A percentile compares a stretch with the other conserved stretches of the same genome.
phyloP scores from a whole-genome alignment of 2,329 filamentous ascomycete genomes.

The Aspergillus viridinutans region DNA sequence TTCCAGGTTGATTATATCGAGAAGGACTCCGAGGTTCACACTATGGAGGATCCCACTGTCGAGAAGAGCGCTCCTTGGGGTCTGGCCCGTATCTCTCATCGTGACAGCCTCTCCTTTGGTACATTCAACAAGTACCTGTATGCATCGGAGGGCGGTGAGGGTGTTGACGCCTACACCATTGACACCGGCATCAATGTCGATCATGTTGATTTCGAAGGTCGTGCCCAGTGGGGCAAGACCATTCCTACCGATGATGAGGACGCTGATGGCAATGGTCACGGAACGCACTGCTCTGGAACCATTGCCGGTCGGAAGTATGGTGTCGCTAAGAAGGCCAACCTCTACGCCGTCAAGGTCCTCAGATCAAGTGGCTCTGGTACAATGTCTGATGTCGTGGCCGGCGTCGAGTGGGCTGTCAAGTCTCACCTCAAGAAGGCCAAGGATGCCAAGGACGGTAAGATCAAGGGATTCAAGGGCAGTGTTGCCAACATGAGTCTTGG shows the following conservation, averaged over 20 bases:
- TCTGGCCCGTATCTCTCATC: slow-evolving; percentile 95
- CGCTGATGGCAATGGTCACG: slow-evolving; percentile 93
- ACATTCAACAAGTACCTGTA: slow-evolving; percentile 99
- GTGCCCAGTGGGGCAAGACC: slow-evolving; percentile 95
- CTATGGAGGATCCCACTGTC: slow-evolving; percentile 59
- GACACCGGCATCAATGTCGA: slow-evolving; percentile 93
- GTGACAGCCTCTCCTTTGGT: slow-evolving; percentile 77
- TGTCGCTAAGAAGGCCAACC: slow-evolving; percentile 96
- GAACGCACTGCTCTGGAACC: slow-evolving; percentile 98
- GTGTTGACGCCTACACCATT: slow-evolving; percentile 97
- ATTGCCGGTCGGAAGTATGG: slow-evolving; percentile 98
- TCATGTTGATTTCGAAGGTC: slow-evolving; percentile 96
- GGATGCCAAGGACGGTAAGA: slow-evolving; percentile 78
- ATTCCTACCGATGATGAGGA: slow-evolving; percentile 82
- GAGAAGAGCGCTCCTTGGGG: slow-evolving; percentile 99
- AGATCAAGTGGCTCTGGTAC: slow-evolving; percentile 94
- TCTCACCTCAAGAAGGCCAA: slow-evolving; percentile 72
- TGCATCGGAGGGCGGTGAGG: slow-evolving; percentile 82
- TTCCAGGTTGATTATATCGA: slow-evolving; percentile 90
- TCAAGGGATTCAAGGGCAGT: slow-evolving; percentile 97
- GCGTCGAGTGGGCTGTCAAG: slow-evolving; percentile 89
- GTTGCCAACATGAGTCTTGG: slow-evolving; percentile 99
- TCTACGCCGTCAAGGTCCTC: slow-evolving; percentile 98
- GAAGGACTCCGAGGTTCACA: slow-evolving; percentile 88
- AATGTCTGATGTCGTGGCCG: slow-evolving; percentile 98